phyloP scores from a whole-genome alignment of 2,329 filamentous ascomycete genomes.

The Botrytis paeoniae region DNA sequence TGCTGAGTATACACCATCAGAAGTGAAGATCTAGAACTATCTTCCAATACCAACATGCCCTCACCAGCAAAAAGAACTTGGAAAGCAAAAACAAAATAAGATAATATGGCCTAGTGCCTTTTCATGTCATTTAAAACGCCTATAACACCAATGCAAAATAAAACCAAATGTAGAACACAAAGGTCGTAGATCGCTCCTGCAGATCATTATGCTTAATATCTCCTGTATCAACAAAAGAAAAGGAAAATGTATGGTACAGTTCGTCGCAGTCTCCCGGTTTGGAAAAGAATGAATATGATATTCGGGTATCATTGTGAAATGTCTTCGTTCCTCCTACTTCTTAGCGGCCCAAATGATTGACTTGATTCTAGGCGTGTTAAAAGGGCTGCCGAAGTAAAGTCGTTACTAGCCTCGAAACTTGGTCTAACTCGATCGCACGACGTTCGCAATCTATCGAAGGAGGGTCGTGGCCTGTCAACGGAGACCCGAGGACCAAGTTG shows the following conservation, averaged over 20 bases:
- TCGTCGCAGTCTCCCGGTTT: constrained; percentile 18
- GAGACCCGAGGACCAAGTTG: constrained; percentile 28
- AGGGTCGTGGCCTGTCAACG: constrained; percentile 67
- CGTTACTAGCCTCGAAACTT: constrained; percentile 82
- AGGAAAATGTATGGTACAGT: constrained; percentile 38
- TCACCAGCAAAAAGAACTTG: constrained; percentile 1
- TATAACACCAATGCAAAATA: constrained; percentile 34
- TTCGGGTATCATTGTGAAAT: constrained; percentile 22
- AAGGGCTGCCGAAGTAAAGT: constrained; percentile 88
- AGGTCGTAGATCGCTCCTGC: constrained; percentile 49
- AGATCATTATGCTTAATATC: constrained; percentile 46
- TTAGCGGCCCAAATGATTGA: constrained; percentile 40
- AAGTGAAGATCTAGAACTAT: constrained; percentile 23
- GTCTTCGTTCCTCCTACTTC: constrained; percentile 29
- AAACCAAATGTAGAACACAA: constrained; percentile 29
- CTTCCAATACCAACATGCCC: constrained; percentile 14
- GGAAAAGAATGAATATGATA: constrained; percentile 21
- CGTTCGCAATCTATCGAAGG: constrained; percentile 81
- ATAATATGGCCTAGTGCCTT: constrained; percentile 17
- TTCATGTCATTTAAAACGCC: constrained; percentile 26
- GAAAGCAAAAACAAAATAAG: constrained; percentile 5
- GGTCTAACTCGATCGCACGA: constrained; percentile 83
- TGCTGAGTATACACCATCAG: constrained; percentile 19
- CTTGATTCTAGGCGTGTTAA: constrained; percentile 79
- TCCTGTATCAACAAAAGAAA: constrained; percentile 39